Conservation (phyloP, 2,329 filamentous ascomycete species). For the Aureobasidium uvarum region DNA sequence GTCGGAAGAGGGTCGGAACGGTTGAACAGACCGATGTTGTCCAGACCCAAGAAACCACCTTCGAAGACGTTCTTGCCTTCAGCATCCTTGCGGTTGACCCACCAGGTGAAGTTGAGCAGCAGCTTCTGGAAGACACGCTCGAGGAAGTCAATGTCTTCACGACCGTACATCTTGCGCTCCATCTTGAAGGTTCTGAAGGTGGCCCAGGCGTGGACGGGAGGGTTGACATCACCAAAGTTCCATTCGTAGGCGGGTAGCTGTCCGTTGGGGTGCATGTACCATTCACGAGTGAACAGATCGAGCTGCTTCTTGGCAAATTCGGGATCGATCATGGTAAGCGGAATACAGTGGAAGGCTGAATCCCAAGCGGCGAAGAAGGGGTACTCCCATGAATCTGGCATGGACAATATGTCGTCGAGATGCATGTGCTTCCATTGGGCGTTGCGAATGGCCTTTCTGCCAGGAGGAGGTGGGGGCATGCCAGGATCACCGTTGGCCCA, state of each 20-base stretch:
- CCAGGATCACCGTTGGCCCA: conserved; percentile 93
- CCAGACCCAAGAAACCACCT: conserved; percentile 88
- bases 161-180: conserved; percentile 93
- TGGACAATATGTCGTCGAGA: conserved; percentile 90
- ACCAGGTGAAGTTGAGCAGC: conserved; percentile 97
- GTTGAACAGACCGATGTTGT: conserved; percentile 98
- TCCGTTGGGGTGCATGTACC: conserved; percentile 98
- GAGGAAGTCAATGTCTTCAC: conserved; percentile 91
- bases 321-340: conserved; percentile 93
- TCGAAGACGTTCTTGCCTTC: conserved; percentile 98
- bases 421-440: conserved; percentile 91
- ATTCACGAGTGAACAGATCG: conserved; percentile 91
- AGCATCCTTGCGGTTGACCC: conserved; percentile 94
- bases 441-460: conserved; percentile 79
- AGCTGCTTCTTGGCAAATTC: conserved; percentile 98
- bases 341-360: conserved; percentile 94
- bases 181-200: conserved; percentile 98
- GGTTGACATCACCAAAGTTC: conserved; percentile 98
- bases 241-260: conserved; percentile 92
- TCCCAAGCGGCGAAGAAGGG: conserved; percentile 98
- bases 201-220: conserved; percentile 93
- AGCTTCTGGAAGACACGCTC: conserved; percentile 97
- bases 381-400: conserved; percentile 99
- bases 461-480: conserved; percentile 79
- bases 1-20: conserved; percentile 92